Evolutionary conservation across 2,329 filamentous ascomycete species (phyloP).

Genomic region (Akanthomyces lecanii): DNA sequence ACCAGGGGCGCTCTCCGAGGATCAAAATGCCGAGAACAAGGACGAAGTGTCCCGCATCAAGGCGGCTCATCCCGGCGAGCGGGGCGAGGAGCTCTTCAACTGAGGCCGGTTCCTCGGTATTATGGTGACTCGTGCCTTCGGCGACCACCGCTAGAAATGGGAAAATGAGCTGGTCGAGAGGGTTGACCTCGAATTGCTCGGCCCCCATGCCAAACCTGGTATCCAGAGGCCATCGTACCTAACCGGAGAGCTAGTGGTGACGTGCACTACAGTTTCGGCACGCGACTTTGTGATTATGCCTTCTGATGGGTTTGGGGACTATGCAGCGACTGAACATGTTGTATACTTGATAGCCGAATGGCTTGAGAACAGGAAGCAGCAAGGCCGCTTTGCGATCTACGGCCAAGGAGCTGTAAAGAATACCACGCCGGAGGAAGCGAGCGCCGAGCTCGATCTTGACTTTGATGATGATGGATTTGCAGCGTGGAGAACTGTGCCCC

Average conservation of each 20-base stretch:
- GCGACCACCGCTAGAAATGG: constrained; percentile 8
- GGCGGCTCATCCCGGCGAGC: not conserved
- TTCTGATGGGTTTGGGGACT: constrained; percentile 19
- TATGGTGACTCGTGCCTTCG: not conserved
- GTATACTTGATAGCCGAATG: not conserved
- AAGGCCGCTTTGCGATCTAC: not conserved
- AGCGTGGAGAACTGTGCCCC: constrained; percentile 27
- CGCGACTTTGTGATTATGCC: constrained; percentile 19
- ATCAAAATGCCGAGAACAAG: not conserved
- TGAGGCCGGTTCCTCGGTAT: not conserved
- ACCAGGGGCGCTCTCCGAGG: not conserved
- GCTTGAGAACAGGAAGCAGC: too few relatives aligned
- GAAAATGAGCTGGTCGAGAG: not conserved
- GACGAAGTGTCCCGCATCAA: not conserved
- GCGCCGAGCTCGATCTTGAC: not conserved
- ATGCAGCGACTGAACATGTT: constrained; percentile 15
- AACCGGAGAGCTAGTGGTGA: constrained; percentile 16
- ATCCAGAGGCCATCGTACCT: constrained; percentile 15
- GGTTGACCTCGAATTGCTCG: not conserved
- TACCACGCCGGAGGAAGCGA: not conserved
- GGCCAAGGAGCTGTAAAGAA: not conserved
- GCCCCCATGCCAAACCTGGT: not conserved
- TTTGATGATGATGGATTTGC: constrained; percentile 23
- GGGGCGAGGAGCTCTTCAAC: not conserved
- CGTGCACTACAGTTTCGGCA: not conserved